Evolutionary conservation across 306 rosid species (phyloP).

Genomic region (Corylus heterophylla): DNA sequence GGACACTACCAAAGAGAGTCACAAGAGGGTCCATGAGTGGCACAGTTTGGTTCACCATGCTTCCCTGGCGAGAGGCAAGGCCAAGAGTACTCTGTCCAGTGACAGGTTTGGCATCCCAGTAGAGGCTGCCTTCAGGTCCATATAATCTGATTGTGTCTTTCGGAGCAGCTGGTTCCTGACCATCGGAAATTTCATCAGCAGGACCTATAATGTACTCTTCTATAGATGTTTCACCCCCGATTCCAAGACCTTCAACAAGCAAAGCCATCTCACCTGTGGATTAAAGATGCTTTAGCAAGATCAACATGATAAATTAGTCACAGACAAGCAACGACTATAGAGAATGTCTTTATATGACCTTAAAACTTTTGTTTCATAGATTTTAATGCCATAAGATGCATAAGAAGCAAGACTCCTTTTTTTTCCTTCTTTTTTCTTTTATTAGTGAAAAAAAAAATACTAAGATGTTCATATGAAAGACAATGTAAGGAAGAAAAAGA

Average conservation of each 20-base stretch:
- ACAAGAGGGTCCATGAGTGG: constrained; percentile 82
- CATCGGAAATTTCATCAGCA: constrained; percentile 54
- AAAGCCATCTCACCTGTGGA: constrained; percentile 71
- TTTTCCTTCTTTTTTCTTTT: background rate
- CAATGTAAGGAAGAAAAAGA: background rate
- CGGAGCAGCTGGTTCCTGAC: constrained; percentile 43
- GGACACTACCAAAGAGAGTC: constrained; percentile 74
- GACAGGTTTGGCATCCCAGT: constrained; percentile 89
- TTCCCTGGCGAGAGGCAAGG: constrained; percentile 89
- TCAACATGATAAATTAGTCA: constrained; percentile 17
- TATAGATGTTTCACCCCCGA: constrained; percentile 71
- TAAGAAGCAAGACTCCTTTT: background rate
- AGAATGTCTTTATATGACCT: constrained; percentile 2
- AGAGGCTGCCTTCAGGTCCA: constrained; percentile 81
- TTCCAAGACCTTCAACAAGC: constrained; percentile 85
- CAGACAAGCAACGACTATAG: constrained; percentile 1
- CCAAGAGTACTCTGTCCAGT: constrained; percentile 70
- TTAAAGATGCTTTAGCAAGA: constrained; percentile 18
- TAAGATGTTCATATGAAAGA: background rate
- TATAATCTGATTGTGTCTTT: constrained; percentile 72
- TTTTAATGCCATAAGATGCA: background rate
- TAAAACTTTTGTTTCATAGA: background rate
- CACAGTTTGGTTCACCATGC: constrained; percentile 60
- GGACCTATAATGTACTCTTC: constrained; percentile 81
- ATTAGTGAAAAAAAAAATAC: background rate